Evolutionary conservation across 2,329 filamentous ascomycete genomes (phyloP).

Genomic region (Ophiosphaerella herpotricha): DNA sequence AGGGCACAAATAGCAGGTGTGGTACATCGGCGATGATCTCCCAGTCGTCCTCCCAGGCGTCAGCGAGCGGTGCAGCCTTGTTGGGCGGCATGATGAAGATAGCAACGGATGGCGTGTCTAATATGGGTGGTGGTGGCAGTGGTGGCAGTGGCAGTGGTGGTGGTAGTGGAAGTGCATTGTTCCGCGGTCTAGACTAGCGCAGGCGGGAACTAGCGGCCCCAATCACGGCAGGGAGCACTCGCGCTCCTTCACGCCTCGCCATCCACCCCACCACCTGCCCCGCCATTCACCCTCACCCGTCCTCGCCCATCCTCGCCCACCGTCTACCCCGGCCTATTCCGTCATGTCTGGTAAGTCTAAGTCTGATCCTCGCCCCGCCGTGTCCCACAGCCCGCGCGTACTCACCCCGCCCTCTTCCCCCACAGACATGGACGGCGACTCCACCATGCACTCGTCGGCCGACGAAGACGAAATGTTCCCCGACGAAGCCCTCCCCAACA

Average conservation of each 20-base stretch:
- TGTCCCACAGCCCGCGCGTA: conserved; percentile 13
- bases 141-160: too few species aligned
- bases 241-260: neutral
- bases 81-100: conserved; percentile 33
- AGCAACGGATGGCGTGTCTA: neutral
- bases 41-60: conserved; percentile 93
- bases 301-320: neutral
- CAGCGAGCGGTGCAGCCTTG: conserved; percentile 50
- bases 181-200: neutral
- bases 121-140: neutral
- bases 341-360: conserved; percentile 20
- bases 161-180: too few species aligned
- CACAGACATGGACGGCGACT: conserved; percentile 60
- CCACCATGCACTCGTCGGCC: conserved; percentile 58
- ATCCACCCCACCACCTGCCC: too few species aligned
- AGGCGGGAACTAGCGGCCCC: conserved; percentile 3
- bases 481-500: conserved; percentile 44
- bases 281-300: too few species aligned
- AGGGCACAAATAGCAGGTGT: neutral
- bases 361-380: conserved; percentile 2
- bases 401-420: conserved; percentile 21
- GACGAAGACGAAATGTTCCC: conserved; percentile 51
- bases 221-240: neutral
- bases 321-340: neutral
- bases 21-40: conserved; percentile 74